Conservation (phyloP, 2,329 filamentous ascomycete genomes). For the Thelonectria rubi region DNA sequence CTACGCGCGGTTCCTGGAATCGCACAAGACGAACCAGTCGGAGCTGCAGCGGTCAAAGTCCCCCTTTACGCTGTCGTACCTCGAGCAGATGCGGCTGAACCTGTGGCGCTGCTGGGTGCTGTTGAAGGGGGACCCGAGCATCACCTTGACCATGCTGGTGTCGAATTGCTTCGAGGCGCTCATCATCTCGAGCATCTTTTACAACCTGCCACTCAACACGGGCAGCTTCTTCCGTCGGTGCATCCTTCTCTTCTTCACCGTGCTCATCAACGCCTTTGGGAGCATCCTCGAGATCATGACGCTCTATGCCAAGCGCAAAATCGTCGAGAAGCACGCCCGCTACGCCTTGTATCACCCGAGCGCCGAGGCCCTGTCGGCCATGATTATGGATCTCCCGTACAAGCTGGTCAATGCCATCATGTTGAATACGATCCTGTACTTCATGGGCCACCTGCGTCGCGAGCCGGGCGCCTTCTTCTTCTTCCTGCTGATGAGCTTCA, state of each 20-base stretch:
- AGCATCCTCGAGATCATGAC: constrained; percentile 36
- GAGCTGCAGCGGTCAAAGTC: constrained; percentile 22
- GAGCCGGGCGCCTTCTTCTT: constrained; percentile 59
- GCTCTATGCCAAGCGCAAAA: constrained; percentile 38
- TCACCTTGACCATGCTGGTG: constrained; percentile 33
- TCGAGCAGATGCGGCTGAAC: constrained; percentile 22
- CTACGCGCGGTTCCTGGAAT: constrained; percentile 31
- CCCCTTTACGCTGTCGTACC: constrained; percentile 31
- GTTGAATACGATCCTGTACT: constrained; percentile 60
- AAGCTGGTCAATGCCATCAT: constrained; percentile 49
- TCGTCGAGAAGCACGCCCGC: constrained; percentile 47
- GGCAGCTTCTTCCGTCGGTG: constrained; percentile 26
- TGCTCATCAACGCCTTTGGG: constrained; percentile 33
- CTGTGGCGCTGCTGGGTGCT: constrained; percentile 28
- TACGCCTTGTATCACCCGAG: constrained; percentile 47
- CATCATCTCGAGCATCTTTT: constrained; percentile 33
- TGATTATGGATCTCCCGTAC: constrained; percentile 32
- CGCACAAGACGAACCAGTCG: constrained; percentile 33
- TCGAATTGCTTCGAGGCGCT: constrained; percentile 31
- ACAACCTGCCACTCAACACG: constrained; percentile 22
- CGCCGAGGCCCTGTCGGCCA: constrained; percentile 34
- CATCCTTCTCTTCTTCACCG: constrained; percentile 30
- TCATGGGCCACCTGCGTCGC: constrained; percentile 72
- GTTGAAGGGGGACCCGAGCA: constrained; percentile 25
- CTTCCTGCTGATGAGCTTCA: constrained; percentile 57